phyloP scores from a whole-genome alignment of 192 early-diverging fungal genomes.

The Coemansia sp. region DNA sequence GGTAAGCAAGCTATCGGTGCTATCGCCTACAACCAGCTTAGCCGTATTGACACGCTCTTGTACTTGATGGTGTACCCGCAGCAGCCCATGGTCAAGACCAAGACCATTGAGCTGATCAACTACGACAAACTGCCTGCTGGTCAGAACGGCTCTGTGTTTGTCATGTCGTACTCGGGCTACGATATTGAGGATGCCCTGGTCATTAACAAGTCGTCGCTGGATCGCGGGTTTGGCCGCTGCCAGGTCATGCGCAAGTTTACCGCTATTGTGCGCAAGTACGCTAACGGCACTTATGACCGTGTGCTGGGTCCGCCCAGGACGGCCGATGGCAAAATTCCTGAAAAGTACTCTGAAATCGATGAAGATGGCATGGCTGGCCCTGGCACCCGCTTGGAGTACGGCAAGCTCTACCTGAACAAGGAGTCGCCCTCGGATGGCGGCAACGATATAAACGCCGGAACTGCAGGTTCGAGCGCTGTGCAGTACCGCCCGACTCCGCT shows the following conservation, averaged over 20 bases:
- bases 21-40: constrained; percentile 90
- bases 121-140: constrained; percentile 98
- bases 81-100: constrained; percentile 94
- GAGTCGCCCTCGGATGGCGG: constrained; percentile 79
- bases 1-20: constrained; percentile 99
- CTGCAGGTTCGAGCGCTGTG: constrained; percentile 81
- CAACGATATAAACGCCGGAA: constrained; percentile 79
- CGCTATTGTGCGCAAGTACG: constrained; percentile 91
- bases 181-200: constrained; percentile 99
- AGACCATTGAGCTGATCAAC: constrained; percentile 91
- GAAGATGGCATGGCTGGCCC: constrained; percentile 94
- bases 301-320: constrained; percentile 92
- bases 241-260: constrained; percentile 94
- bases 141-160: constrained; percentile 96
- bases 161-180: constrained; percentile 98
- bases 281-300: constrained; percentile 80
- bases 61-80: constrained; percentile 99
- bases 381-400: constrained; percentile 90
- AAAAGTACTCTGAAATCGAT: constrained; percentile 96
- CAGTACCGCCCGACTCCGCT: constrained; percentile 72
- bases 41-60: constrained; percentile 97
- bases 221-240: constrained; percentile 95
- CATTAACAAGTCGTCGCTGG: constrained; percentile 98
- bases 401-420: constrained; percentile 98
- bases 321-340: constrained; percentile 84